These are phyloP conservation scores for Neurospora sp. DNA, from an alignment of 2,329 filamentous ascomycete species.

Conservation along the genomic window DNA sequence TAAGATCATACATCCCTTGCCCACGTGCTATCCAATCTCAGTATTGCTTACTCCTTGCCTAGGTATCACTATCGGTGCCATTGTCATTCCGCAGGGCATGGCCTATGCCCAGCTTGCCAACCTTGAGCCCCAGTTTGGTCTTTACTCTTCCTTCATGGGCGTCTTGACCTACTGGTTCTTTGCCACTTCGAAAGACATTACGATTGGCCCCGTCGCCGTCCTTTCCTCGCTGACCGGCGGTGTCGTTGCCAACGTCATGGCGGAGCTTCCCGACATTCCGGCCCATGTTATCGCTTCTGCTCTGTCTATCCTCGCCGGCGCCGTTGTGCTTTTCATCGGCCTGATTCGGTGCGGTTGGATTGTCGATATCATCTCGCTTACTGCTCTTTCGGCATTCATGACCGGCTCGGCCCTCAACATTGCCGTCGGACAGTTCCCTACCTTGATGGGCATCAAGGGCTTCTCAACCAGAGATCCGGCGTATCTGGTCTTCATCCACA, in stretches of 20 bases:
- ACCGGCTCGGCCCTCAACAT: slow-evolving; percentile 92
- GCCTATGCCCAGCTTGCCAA: slow-evolving; percentile 80
- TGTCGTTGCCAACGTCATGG: slow-evolving; percentile 57
- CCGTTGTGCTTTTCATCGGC: slow-evolving; percentile 69
- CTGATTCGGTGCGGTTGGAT: slow-evolving; percentile 77
- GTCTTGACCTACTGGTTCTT: slow-evolving; percentile 96
- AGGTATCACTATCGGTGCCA: slow-evolving; percentile 47
- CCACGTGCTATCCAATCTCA: slow-evolving; percentile 3
- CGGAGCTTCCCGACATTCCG: slow-evolving; percentile 44
- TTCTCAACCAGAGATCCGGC: slow-evolving; percentile 69
- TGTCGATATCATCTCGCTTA: slow-evolving; percentile 84
- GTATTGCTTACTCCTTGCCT: not conserved
- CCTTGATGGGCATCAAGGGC: slow-evolving; percentile 66
- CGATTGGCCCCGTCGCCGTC: slow-evolving; percentile 91
- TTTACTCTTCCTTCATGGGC: slow-evolving; percentile 95
- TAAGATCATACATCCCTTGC: slow-evolving; percentile 28
- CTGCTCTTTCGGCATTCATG: slow-evolving; percentile 91
- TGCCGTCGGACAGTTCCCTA: slow-evolving; percentile 69
- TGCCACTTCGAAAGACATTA: slow-evolving; percentile 96
- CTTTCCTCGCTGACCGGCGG: slow-evolving; percentile 86
- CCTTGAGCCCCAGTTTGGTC: slow-evolving; percentile 70
- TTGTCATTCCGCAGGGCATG: slow-evolving; percentile 93
- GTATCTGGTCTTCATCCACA: slow-evolving; percentile 76
- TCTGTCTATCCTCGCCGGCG: slow-evolving; percentile 67
- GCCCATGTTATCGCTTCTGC: slow-evolving; percentile 65